phyloP scores from a whole-genome alignment of 805 yeast genomes.

The Blastobotrys parvus region DNA sequence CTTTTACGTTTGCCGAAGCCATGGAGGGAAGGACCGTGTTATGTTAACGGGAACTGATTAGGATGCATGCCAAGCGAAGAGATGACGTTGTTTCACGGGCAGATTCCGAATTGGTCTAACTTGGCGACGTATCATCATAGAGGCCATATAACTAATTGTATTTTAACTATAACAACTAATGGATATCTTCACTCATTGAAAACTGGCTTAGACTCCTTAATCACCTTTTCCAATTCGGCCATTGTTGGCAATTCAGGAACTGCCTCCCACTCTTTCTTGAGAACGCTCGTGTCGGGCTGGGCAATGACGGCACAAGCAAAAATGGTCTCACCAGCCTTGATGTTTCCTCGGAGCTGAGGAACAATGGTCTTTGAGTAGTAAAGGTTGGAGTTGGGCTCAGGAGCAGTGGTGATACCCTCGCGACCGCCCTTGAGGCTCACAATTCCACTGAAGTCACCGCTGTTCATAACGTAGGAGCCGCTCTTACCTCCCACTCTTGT shows the following conservation, averaged over 20 bases:
- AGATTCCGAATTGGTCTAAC: too few relatives aligned
- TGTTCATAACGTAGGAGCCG: constrained; percentile 3
- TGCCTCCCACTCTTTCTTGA: constrained; percentile 2
- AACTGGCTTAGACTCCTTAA: constrained; percentile 3
- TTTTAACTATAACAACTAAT: too few relatives aligned
- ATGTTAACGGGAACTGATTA: too few relatives aligned
- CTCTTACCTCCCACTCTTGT: neutral
- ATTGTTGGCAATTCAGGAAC: constrained; percentile 5
- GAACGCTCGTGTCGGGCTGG: constrained; percentile 4
- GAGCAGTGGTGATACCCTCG: constrained; percentile 3
- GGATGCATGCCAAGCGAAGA: too few relatives aligned
- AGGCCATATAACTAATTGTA: too few relatives aligned
- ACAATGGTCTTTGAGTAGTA: constrained; percentile 8
- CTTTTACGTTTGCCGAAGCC: too few relatives aligned
- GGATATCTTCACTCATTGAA: neutral
- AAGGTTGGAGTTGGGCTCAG: constrained; percentile 13
- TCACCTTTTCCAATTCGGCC: constrained; percentile 4
- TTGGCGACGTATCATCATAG: too few relatives aligned
- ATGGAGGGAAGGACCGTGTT: too few relatives aligned
- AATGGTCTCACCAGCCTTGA: constrained; percentile 6
- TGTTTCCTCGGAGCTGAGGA: constrained; percentile 10
- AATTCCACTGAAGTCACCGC: constrained; percentile 11
- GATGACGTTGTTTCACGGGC: too few relatives aligned
- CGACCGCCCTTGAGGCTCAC: constrained; percentile 4
- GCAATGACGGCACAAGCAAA: constrained; percentile 9